Evolutionary conservation across 2,329 filamentous ascomycete genomes (phyloP), one percentile per base, ranked within the genome.

Genomic region (Lasiodiplodia gonubiensis): DNA sequence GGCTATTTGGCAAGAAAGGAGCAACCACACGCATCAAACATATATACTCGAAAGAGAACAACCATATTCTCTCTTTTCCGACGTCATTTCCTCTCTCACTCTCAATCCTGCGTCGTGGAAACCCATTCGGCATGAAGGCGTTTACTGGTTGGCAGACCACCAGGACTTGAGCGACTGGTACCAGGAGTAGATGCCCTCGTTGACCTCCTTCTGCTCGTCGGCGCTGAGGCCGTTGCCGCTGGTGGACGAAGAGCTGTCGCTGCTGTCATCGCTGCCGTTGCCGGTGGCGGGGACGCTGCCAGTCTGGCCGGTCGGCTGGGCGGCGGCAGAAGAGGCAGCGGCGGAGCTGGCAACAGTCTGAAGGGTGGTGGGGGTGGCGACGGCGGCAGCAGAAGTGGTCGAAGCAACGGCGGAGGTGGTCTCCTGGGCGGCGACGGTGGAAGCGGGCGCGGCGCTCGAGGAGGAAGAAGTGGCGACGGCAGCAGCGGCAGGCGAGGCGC

Each of bases 301-400:
- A 21, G 59, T 63, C 59, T 63, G 59, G 46, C 59, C 59, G 59
- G 59, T 63, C 30, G 59, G 21, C 27, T 51, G 46, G n/a, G 59
- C 46, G 16, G 42, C 59, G 57, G 39, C 39, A 10, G 57, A 33
- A 12, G 59, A 25, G 7, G 42, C 16, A 11, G 23, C 25, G 21
- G 57, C 10, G 16, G 23, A 42, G 55, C 33, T 27, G 23, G 21
- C 37, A 4, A 61, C 16, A 46, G 59, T 63, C 59, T 63, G 59
- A n/a, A 63, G 59, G 12, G 59, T 63, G 46, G 59, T 51, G n/a
- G 59, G 59, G 27, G 46, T 21, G 46, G 46, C 46, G n/a, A 33
- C 49, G 7, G 59, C 33, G 25, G 14, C 52, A 12, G 61, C 49
- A 42, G 37, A 51, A 3, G 46, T 27, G 16, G 64, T 66, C 25